Evolutionary conservation across 441 rosid species (phyloP).

Genomic region (Populus tomentosa): DNA sequence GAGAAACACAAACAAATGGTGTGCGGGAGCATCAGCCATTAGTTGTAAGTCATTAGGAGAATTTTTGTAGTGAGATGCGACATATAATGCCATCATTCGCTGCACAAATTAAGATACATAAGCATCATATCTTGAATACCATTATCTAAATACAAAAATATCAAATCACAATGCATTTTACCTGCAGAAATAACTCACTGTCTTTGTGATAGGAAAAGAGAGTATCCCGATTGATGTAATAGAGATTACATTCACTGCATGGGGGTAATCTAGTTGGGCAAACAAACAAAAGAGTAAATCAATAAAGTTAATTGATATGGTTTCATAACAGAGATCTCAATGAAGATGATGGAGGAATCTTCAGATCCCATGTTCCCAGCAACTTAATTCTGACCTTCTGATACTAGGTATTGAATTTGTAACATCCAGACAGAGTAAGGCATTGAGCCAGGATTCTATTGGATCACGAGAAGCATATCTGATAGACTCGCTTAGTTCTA

Average conservation of each 20-base stretch:
- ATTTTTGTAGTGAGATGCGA: constrained; percentile 96
- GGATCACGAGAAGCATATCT: constrained; percentile 94
- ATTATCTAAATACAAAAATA: constrained; percentile 1
- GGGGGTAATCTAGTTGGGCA: constrained; percentile 59
- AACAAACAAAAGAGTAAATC: constrained; percentile 14
- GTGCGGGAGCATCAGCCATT: constrained; percentile 99
- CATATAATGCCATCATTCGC: constrained; percentile 98
- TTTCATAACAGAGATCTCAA: background rate
- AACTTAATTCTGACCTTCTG: constrained; percentile 43
- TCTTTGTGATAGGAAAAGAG: constrained; percentile 96
- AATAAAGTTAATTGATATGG: constrained; percentile 6
- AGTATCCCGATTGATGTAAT: constrained; percentile 88
- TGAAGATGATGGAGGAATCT: background rate
- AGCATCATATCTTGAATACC: constrained; percentile 9
- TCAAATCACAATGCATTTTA: constrained; percentile 16
- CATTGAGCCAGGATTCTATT: constrained; percentile 92
- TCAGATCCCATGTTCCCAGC: background rate
- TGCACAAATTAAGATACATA: constrained; percentile 36
- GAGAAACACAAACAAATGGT: constrained; percentile 88
- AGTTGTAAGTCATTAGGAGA: constrained; percentile 98
- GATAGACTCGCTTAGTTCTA: constrained; percentile 87
- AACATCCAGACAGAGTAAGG: constrained; percentile 88
- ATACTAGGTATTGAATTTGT: constrained; percentile 65
- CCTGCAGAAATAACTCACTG: constrained; percentile 94
- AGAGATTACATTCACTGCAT: constrained; percentile 84